phyloP scores from a whole-genome alignment of 768 basidiomycete species.

The Suillus occidentalis region DNA sequence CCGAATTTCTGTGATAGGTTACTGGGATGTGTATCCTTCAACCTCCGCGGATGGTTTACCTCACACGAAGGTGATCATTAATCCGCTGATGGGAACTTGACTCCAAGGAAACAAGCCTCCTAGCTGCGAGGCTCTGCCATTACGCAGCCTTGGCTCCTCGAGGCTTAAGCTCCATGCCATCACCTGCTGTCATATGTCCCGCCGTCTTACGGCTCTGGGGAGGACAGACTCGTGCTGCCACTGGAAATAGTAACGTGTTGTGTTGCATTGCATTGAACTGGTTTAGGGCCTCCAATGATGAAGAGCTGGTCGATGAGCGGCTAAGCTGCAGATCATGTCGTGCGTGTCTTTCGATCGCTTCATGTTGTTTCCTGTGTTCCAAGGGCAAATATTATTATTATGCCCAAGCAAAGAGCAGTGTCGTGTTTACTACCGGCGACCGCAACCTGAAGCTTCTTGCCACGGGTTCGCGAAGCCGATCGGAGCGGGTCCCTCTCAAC shows the following conservation, averaged over 20 bases:
- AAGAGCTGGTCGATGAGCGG: neutral
- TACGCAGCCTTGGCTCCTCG: neutral
- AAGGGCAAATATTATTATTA: neutral
- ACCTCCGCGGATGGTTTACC: neutral
- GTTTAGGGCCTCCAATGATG: neutral
- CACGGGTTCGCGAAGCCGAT: neutral
- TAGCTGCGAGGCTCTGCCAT: neutral
- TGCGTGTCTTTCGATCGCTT: constrained; percentile 1
- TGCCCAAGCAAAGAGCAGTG: neutral
- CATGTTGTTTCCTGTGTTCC: neutral
- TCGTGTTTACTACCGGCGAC: neutral
- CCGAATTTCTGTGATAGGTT: neutral
- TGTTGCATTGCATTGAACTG: neutral
- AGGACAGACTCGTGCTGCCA: neutral
- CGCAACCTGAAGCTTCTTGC: neutral
- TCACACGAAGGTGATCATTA: neutral
- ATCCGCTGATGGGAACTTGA: neutral
- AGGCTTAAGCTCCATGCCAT: neutral
- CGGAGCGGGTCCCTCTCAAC: neutral
- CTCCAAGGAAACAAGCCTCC: constrained; percentile 4
- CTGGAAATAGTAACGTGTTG: neutral
- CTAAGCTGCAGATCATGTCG: neutral
- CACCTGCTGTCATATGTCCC: neutral
- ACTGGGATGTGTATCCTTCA: neutral
- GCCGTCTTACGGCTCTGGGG: neutral